phyloP scores from a whole-genome alignment of 2,329 filamentous ascomycete genomes.

The Clonostachys solani region DNA sequence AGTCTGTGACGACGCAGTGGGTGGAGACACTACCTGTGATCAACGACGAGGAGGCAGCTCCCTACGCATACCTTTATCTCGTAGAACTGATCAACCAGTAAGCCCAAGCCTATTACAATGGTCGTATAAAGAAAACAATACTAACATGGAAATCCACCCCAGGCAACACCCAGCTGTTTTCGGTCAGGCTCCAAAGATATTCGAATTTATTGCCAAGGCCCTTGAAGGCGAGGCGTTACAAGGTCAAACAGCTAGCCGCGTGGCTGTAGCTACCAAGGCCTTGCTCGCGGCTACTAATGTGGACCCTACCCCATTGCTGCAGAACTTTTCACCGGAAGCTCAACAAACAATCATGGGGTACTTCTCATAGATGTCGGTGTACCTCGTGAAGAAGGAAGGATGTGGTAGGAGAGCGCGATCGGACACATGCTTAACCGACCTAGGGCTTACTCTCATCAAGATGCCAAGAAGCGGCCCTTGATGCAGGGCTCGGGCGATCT shows the following conservation, averaged over 20 bases:
- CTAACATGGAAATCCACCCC: conserved; percentile 1
- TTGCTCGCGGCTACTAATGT: conserved; percentile 71
- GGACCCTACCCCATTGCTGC: conserved; percentile 71
- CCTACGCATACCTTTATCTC: conserved; percentile 91
- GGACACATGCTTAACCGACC: no score
- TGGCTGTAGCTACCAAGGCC: conserved; percentile 73
- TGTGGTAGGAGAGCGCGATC: no score
- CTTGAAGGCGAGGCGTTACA: conserved; percentile 88
- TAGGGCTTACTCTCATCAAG: no score
- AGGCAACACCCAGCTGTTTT: conserved; percentile 85
- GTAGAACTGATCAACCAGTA: conserved; percentile 92
- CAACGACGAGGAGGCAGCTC: conserved; percentile 95
- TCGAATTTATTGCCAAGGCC: conserved; percentile 80
- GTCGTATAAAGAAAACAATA: neutral
- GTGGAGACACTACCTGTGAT: conserved; percentile 84
- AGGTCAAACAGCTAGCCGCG: conserved; percentile 73
- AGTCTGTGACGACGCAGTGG: conserved; percentile 80
- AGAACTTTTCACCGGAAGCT: conserved; percentile 72
- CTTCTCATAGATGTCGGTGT: conserved; percentile 41
- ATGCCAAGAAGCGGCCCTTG: no score
- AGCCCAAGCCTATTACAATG: conserved; percentile 33
- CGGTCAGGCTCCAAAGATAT: conserved; percentile 73
- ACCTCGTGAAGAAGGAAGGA: no score
- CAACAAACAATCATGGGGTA: conserved; percentile 76
- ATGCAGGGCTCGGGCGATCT: no score